These are phyloP conservation scores for Zymoseptoria pseudotritici DNA, from an alignment of 2,329 filamentous ascomycete species.

Conservation along the genomic window DNA sequence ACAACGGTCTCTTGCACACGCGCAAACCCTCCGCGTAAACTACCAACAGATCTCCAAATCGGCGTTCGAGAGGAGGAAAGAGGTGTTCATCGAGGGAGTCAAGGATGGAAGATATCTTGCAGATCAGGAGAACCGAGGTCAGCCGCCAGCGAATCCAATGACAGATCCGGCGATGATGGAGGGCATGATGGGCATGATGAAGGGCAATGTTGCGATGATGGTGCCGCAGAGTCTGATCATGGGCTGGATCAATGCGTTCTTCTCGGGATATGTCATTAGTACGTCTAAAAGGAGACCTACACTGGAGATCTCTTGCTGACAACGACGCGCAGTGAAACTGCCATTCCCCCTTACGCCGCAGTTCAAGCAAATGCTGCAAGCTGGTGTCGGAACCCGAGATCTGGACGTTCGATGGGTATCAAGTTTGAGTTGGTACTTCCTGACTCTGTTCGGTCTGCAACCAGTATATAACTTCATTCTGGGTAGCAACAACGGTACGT, in stretches of 20 bases:
- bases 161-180: conserved; percentile 95
- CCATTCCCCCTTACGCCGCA: conserved; percentile 96
- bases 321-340: conserved; percentile 65
- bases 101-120: conserved; percentile 84
- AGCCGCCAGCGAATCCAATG: conserved; percentile 88
- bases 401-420: conserved; percentile 98
- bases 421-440: conserved; percentile 96
- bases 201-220: conserved; percentile 99
- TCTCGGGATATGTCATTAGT: conserved; percentile 97
- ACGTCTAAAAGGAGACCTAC: conserved; percentile 28
- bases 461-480: conserved; percentile 96
- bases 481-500: conserved; percentile 87
- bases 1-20: conserved; percentile 73
- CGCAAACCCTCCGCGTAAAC: conserved; percentile 77
- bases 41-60: conserved; percentile 68
- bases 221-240: conserved; percentile 98
- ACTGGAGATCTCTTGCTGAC: conserved; percentile 6
- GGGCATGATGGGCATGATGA: conserved; percentile 99
- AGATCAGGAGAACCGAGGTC: conserved; percentile 75
- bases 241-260: conserved; percentile 99
- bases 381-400: conserved; percentile 89
- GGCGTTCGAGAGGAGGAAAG: conserved; percentile 73
- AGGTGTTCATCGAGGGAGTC: conserved; percentile 70
- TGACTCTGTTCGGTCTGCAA: conserved; percentile 93
- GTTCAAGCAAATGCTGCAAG: conserved; percentile 99